phyloP scores from a whole-genome alignment of 345 rosid genomes.

The Euphorbia pulcherrima region DNA sequence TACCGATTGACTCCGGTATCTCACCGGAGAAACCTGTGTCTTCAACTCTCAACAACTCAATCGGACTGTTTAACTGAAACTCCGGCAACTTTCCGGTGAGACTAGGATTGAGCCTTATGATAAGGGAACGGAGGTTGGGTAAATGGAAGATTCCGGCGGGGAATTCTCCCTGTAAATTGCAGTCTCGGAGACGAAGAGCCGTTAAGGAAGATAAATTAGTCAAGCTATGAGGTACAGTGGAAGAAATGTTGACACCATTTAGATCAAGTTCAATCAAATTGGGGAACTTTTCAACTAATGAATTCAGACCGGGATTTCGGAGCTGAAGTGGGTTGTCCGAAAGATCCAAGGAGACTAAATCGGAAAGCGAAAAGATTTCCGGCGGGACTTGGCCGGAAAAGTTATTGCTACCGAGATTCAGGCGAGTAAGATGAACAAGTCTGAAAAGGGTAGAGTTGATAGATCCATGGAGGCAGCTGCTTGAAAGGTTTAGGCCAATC shows the following conservation, averaged over 20 bases:
- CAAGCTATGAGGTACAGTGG: background rate
- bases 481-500: conserved; percentile 10
- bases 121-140: background rate
- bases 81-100: conserved; percentile 12
- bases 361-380: background rate
- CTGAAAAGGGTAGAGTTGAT: conserved; percentile 20
- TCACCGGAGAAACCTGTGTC: conserved; percentile 7
- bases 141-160: background rate
- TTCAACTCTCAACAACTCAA: background rate
- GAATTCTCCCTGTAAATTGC: background rate
- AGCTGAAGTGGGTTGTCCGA: background rate
- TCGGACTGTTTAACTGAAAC: background rate
- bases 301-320: background rate
- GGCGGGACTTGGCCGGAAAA: conserved; percentile 19
- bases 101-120: background rate
- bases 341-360: background rate
- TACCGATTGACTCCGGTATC: conserved; percentile 21
- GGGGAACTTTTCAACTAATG: background rate
- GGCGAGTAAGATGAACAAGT: conserved; percentile 20
- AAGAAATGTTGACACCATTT: background rate
- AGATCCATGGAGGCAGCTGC: conserved; percentile 17
- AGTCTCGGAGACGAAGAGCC: background rate
- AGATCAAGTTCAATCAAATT: background rate
- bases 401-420: conserved; percentile 9
- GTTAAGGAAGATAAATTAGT: background rate